A percentile compares a stretch with the other conserved stretches of the same genome.
These are phyloP conservation scores for Avena eriantha DNA, from an alignment of 176 grass and related monocot species.

Conservation along the genomic window DNA sequence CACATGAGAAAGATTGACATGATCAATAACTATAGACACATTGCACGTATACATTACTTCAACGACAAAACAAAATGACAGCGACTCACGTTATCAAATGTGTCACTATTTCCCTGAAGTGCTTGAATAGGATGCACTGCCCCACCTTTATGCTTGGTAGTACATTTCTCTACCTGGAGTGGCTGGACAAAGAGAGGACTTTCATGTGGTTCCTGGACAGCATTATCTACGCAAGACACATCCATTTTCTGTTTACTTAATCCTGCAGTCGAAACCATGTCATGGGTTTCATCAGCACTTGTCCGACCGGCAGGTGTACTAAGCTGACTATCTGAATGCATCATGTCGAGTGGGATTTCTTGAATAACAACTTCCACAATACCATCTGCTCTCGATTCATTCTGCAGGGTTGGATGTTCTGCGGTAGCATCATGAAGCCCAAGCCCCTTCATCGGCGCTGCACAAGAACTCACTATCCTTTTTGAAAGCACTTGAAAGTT, in stretches of 20 bases:
- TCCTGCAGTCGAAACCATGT: slow-evolving; percentile 18
- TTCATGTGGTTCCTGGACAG: slow-evolving; percentile 15
- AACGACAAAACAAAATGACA: slow-evolving; percentile 24
- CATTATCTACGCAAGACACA: slow-evolving; percentile 21
- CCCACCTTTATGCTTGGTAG: slow-evolving; percentile 10
- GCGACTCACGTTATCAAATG: slow-evolving; percentile 36
- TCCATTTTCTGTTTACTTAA: slow-evolving; percentile 34
- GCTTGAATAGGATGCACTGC: slow-evolving; percentile 28
- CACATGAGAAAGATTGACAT: slow-evolving; percentile 12
- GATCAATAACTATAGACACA: not conserved
- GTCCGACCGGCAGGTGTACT: slow-evolving; percentile 18
- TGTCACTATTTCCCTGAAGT: slow-evolving; percentile 22
- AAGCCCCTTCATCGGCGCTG: slow-evolving; percentile 4
- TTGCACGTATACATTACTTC: slow-evolving; percentile 23
- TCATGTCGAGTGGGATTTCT: slow-evolving; percentile 33
- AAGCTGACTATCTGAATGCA: slow-evolving; percentile 36
- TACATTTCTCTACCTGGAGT: slow-evolving; percentile 25
- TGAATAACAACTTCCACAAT: slow-evolving; percentile 25
- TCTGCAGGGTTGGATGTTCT: slow-evolving; percentile 19
- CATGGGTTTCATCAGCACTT: slow-evolving; percentile 30
- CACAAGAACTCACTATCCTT: slow-evolving; percentile 2
- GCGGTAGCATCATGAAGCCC: slow-evolving; percentile 31
- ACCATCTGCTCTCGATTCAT: slow-evolving; percentile 21
- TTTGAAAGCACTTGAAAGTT: slow-evolving; percentile 34
- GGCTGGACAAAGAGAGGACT: slow-evolving; percentile 9